phyloP scores from a whole-genome alignment of 148 eudicot genomes.

The Fagopyrum homotropicum region DNA sequence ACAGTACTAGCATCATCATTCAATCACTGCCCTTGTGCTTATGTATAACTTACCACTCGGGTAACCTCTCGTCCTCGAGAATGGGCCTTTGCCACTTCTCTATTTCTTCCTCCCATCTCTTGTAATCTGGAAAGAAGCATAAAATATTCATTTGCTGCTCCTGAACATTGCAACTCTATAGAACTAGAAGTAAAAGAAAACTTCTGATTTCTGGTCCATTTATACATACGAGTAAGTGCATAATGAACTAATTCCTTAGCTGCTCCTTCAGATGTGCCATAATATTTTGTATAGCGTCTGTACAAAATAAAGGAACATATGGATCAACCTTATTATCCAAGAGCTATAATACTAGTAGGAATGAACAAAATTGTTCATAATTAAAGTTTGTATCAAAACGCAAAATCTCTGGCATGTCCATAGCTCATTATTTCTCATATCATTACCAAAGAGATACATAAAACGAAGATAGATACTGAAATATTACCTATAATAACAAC shows the following conservation, averaged over 20 bases:
- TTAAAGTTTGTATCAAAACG: neutral
- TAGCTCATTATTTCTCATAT: neutral
- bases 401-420: neutral
- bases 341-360: neutral
- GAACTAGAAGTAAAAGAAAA: neutral
- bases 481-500: constrained; percentile 73
- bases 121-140: constrained; percentile 56
- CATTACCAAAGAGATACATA: neutral
- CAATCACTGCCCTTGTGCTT: neutral
- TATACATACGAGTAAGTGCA: constrained; percentile 78
- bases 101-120: constrained; percentile 95
- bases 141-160: neutral
- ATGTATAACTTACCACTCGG: constrained; percentile 69
- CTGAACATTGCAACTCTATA: neutral
- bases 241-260: constrained; percentile 82
- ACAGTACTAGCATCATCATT: neutral
- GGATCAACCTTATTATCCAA: neutral
- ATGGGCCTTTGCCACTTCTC: constrained; percentile 97
- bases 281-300: constrained; percentile 91
- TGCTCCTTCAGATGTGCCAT: constrained; percentile 80
- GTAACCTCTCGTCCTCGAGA: constrained; percentile 71
- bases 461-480: neutral
- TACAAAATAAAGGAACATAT: constrained; percentile 5
- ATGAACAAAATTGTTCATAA: neutral
- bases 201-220: neutral